A percentile compares a stretch with the other conserved stretches of the same genome.
Evolutionary conservation across 345 rosid species (phyloP).

Genomic region (Citrus inodora): DNA sequence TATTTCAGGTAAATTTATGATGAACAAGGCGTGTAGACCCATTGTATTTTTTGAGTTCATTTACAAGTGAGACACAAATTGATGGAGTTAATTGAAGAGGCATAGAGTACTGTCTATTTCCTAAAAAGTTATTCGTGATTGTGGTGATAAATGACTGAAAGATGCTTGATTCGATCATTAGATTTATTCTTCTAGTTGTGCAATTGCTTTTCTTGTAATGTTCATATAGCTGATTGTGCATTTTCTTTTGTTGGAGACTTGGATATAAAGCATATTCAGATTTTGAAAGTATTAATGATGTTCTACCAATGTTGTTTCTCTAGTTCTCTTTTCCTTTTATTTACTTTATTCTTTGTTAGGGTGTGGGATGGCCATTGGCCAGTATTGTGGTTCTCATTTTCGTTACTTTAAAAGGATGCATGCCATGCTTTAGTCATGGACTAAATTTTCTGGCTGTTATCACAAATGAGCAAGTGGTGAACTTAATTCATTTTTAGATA

Average conservation of each 20-base stretch:
- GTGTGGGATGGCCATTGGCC: too few species aligned
- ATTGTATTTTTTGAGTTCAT: not conserved
- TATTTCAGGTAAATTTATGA: slow-evolving; percentile 61
- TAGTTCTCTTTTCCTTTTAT: not conserved
- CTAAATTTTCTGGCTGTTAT: not conserved
- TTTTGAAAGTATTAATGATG: not conserved
- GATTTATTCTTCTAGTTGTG: not conserved
- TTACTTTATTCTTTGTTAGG: too few species aligned
- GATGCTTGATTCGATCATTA: not conserved
- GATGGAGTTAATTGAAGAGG: not conserved
- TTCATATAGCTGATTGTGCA: not conserved
- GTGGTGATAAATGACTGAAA: not conserved
- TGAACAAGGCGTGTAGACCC: not conserved
- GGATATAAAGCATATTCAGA: not conserved
- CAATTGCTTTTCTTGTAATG: too few species aligned
- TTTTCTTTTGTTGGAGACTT: not conserved
- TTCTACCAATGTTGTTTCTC: not conserved
- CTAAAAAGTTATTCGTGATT: not conserved
- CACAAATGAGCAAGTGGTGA: not conserved
- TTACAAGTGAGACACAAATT: not conserved
- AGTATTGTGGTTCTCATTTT: not conserved
- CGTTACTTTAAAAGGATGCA: too few species aligned
- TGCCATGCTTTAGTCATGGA: not conserved
- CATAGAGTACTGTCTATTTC: not conserved
- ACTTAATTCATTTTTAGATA: not conserved